These are phyloP conservation scores for Dipteronia sinensis DNA, from an alignment of 345 rosid species.

Conservation along the genomic window DNA sequence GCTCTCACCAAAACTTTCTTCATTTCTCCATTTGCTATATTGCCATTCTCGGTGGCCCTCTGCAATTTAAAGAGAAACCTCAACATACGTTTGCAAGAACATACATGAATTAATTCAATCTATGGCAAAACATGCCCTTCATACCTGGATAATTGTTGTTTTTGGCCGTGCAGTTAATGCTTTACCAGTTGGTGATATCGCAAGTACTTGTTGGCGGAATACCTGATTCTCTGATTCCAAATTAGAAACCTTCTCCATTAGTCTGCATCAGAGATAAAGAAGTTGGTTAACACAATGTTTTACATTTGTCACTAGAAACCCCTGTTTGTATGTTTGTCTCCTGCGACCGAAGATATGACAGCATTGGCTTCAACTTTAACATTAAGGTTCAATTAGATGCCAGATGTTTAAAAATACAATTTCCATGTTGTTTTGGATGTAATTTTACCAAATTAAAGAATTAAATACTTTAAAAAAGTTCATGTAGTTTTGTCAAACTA, in stretches of 20 bases:
- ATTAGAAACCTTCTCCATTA: conserved; percentile 78
- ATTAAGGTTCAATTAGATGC: background rate
- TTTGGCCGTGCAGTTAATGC: conserved; percentile 60
- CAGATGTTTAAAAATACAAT: background rate
- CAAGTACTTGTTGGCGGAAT: conserved; percentile 82
- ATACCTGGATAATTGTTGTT: conserved; percentile 71
- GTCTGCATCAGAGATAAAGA: conserved; percentile 35
- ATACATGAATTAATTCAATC: background rate
- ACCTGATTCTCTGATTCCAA: conserved; percentile 92
- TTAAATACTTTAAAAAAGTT: background rate
- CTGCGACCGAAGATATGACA: background rate
- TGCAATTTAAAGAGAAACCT: conserved; percentile 38
- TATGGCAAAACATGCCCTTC: conserved; percentile 9
- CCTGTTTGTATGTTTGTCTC: background rate
- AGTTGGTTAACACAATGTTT: background rate
- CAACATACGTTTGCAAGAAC: conserved; percentile 21
- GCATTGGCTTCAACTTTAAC: background rate
- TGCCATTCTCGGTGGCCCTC: conserved; percentile 78
- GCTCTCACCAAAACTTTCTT: conserved; percentile 50
- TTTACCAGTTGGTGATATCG: conserved; percentile 78
- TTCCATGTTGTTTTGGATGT: background rate
- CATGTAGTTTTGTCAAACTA: conserved; percentile 11
- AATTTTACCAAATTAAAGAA: conserved; percentile 8
- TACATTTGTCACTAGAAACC: background rate
- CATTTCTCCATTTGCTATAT: conserved; percentile 64